Percentiles rank a stretch among this genome's conserved stretches.
These are phyloP conservation scores for Haplosporangium gracile DNA, from an alignment of 192 early-diverging fungal species.

Conservation along the genomic window DNA sequence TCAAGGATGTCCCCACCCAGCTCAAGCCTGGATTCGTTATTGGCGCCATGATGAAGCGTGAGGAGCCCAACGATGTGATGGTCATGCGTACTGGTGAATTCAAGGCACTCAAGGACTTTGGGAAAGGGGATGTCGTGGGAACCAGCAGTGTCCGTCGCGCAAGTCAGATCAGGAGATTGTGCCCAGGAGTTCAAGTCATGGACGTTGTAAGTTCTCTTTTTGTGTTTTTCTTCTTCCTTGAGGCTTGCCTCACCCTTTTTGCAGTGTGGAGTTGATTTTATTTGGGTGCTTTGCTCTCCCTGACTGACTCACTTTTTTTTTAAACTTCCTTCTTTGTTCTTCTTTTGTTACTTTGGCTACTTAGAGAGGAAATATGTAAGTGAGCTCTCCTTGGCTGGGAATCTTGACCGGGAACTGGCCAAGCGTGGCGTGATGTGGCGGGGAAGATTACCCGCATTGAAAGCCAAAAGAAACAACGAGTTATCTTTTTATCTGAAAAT, in stretches of 20 bases:
- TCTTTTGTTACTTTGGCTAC: not conserved
- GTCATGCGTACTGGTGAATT: conserved; percentile 67
- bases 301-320: not conserved
- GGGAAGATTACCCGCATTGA: not conserved
- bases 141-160: conserved; percentile 90
- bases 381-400: not conserved
- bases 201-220: conserved; percentile 74
- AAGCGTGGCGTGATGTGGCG: not conserved
- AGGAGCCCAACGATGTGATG: conserved; percentile 92
- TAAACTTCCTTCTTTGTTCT: conserved; percentile 19
- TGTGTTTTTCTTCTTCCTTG: conserved; percentile 6
- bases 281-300: not conserved
- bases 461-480: not conserved
- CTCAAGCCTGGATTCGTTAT: conserved; percentile 86
- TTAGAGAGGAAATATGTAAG: conserved; percentile 47
- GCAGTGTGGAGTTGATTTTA: not conserved
- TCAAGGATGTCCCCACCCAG: conserved; percentile 94
- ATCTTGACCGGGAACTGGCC: not conserved
- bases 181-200: conserved; percentile 81
- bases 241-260: no score
- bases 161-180: conserved; percentile 85
- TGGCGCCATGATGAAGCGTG: conserved; percentile 87
- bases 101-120: conserved; percentile 73
- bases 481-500: not conserved
- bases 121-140: conserved; percentile 83